Base-by-base conservation (phyloP, 371 early-diverging fungal genomes). In the Cokeromyces recurvatus region DNA sequence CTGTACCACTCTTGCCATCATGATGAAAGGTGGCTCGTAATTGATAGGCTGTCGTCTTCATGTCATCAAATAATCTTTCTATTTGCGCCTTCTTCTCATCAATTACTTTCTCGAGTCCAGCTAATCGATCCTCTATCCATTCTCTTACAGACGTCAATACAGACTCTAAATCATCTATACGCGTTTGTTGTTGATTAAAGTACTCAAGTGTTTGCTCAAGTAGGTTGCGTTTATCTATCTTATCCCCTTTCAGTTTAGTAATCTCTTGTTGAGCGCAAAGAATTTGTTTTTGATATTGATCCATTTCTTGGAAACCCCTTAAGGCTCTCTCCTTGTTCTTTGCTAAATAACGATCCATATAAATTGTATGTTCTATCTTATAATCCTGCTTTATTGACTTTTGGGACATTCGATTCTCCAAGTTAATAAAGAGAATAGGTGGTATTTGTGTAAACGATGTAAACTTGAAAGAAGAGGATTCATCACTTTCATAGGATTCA, bases 331-430 rank as follows among this genome's bases (percentile, higher is more conserved):
- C 53, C 34, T 53, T 55, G 38, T 74, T 70, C n/a, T 55, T 38
- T 0, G 27, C 11, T 40, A 70, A 51, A 32, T 74, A 74, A 23
- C 74, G 54, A 32, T 70, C 74, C 55, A 74, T 37, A 45, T 74
- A 70, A 7, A 74, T 53, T 2, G 59, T 62, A 22, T 46, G 51
- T 4, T 74, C 74, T 0, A 62, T 44, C 0, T 17, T 40, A 22
- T 66, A 68, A 9, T 44, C 24, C 16, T 16, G 40, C 10, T 15
- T 42, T 3, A 42, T 41, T 21, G 21, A 43, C 8, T 22, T 38
- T 1, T 23, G 35, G 16, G 34, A 31, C 14, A 46, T 32, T 23
- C 46, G 45, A 21, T 62, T 51, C 27, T 69, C 74, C 5, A 74
- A 38, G 1, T 53, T 41, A 23, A 74, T 46, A 14, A 62, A 23